Conservation (phyloP, 257 asterid genomes). For the Solanum tacnaense region DNA sequence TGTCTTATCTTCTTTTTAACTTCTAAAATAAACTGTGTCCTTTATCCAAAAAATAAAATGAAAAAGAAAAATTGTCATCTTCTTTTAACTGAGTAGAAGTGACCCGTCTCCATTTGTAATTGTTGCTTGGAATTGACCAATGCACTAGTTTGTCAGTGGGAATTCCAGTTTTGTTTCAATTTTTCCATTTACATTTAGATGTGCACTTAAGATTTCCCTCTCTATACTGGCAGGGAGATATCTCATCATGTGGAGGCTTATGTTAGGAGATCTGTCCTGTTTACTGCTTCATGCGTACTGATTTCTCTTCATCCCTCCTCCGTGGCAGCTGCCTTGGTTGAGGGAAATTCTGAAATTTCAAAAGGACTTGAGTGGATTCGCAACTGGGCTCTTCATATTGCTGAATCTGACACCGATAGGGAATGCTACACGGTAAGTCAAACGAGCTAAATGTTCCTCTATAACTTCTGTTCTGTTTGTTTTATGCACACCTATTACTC, state of each 20-base stretch:
- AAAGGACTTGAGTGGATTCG: constrained; percentile 92
- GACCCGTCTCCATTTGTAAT: constrained; percentile 1
- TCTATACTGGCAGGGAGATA: constrained; percentile 44
- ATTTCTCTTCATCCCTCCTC: constrained; percentile 81
- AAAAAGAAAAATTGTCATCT: neutral
- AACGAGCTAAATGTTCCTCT: neutral
- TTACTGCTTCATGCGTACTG: constrained; percentile 75
- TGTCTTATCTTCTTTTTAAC: neutral
- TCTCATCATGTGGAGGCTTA: constrained; percentile 76
- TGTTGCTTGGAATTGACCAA: neutral
- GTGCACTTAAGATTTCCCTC: neutral
- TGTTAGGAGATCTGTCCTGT: constrained; percentile 85
- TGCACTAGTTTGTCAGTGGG: neutral
- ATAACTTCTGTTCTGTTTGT: neutral
- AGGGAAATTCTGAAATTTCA: constrained; percentile 53
- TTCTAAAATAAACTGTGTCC: neutral
- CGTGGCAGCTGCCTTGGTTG: constrained; percentile 66
- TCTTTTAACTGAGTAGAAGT: neutral
- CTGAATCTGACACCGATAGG: constrained; percentile 79
- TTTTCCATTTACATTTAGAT: neutral
- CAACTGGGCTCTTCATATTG: constrained; percentile 62
- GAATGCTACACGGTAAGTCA: constrained; percentile 76
- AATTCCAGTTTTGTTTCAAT: neutral
- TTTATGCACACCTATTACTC: neutral
- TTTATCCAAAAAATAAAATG: neutral